phyloP scores from a whole-genome alignment of 2,329 filamentous ascomycete genomes.

The Arthrinium phaeospermum region DNA sequence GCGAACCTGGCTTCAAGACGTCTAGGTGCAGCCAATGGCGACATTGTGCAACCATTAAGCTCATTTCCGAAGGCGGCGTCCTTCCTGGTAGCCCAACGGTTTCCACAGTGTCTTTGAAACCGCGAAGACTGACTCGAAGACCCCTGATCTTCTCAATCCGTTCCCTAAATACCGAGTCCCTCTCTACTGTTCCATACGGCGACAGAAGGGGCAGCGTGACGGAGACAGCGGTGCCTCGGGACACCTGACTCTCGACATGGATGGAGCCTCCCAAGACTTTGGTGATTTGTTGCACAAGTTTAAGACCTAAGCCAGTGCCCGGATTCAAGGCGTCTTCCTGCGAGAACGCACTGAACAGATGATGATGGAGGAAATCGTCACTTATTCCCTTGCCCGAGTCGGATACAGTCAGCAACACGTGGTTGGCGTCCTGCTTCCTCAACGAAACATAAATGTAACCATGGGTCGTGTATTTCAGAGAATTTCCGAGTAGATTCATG shows the following conservation, averaged over 20 bases:
- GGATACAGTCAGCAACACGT: conserved; percentile 44
- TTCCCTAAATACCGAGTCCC: conserved; percentile 35
- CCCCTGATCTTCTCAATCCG: conserved; percentile 26
- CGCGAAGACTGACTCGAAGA: conserved; percentile 36
- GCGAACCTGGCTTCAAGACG: conserved; percentile 25
- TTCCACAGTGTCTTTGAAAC: conserved; percentile 26
- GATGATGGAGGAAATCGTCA: conserved; percentile 60
- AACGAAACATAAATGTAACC: conserved; percentile 29
- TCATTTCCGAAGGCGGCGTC: conserved; percentile 22
- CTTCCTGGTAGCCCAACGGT: conserved; percentile 4
- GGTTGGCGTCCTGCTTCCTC: conserved; percentile 11
- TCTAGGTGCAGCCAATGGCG: conserved; percentile 41
- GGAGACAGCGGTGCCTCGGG: conserved; percentile 40
- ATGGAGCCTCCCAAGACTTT: conserved; percentile 28
- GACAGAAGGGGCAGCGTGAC: conserved; percentile 40
- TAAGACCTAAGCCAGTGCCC: conserved; percentile 63
- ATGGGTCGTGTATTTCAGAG: conserved; percentile 61
- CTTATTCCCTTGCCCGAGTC: conserved; percentile 69
- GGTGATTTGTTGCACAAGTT: conserved; percentile 52
- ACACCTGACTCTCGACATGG: conserved; percentile 28
- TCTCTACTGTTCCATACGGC: conserved; percentile 26
- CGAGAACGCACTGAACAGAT: conserved; percentile 63
- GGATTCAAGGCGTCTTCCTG: conserved; percentile 64
- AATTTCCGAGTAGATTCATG: conserved; percentile 67
- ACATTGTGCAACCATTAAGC: conserved; percentile 36